These are phyloP conservation scores for Camellia sinensis DNA, from an alignment of 148 eudicot species.

Conservation along the genomic window DNA sequence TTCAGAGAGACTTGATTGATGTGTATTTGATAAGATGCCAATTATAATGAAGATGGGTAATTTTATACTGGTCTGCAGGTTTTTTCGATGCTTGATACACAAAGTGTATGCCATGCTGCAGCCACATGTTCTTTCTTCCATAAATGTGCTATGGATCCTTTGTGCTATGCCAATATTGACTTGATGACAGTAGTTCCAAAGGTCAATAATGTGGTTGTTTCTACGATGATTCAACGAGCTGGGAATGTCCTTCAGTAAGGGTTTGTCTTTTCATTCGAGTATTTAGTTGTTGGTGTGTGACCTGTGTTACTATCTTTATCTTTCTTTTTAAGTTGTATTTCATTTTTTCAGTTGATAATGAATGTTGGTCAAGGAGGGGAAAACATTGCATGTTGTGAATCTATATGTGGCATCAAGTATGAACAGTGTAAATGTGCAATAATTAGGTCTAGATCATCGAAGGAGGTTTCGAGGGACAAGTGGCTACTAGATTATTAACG, in stretches of 20 bases:
- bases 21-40: slow-evolving; percentile 2
- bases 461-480: too few species aligned
- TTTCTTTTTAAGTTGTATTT: too few species aligned
- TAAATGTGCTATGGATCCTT: slow-evolving; percentile 60
- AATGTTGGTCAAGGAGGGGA: too few species aligned
- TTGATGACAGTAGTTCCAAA: slow-evolving; percentile 48
- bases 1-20: background rate
- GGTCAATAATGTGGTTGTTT: slow-evolving; percentile 61
- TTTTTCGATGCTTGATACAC: slow-evolving; percentile 60
- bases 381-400: too few species aligned
- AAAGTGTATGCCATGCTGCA: slow-evolving; percentile 56
- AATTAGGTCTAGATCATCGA: too few species aligned
- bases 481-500: too few species aligned
- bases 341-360: too few species aligned
- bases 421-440: too few species aligned
- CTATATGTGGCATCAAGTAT: too few species aligned
- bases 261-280: background rate
- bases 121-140: slow-evolving; percentile 56
- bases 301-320: background rate
- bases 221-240: slow-evolving; percentile 68
- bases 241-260: slow-evolving; percentile 53
- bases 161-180: slow-evolving; percentile 57
- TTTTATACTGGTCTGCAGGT: slow-evolving; percentile 36
- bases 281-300: background rate
- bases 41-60: background rate